Evolutionary conservation across 176 grass and related monocot species (phyloP).

Genomic region (Oryza brachyantha): DNA sequence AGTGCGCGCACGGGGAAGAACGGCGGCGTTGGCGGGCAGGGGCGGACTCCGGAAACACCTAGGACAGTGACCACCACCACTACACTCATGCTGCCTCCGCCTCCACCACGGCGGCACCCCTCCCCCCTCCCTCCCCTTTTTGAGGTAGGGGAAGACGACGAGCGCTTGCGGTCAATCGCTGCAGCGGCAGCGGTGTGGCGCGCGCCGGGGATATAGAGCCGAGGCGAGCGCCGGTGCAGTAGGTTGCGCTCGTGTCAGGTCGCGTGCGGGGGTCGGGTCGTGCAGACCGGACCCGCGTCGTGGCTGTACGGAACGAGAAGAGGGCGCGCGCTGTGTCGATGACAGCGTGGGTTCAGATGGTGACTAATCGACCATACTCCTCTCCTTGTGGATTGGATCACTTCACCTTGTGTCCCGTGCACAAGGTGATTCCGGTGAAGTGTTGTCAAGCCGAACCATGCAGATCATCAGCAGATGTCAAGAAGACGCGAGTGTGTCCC

Average conservation of each 20-base stretch:
- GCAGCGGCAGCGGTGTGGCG: constrained; percentile 21
- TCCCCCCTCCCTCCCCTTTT: constrained; percentile 30
- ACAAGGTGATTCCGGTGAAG: too few relatives aligned
- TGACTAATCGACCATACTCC: neutral
- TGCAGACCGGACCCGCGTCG: neutral
- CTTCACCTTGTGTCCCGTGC: neutral
- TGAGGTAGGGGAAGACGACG: constrained; percentile 41
- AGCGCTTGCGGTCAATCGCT: constrained; percentile 46
- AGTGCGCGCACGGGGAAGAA: neutral
- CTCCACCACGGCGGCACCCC: constrained; percentile 19
- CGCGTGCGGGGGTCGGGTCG: neutral
- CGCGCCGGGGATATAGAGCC: constrained; percentile 38
- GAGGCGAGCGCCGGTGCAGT: constrained; percentile 6
- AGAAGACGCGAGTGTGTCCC: too few relatives aligned
- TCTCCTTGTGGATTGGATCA: constrained; percentile 4
- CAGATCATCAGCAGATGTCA: neutral
- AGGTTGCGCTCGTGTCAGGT: constrained; percentile 31
- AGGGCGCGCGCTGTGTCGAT: neutral
- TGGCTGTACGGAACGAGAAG: neutral
- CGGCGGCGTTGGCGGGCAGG: neutral
- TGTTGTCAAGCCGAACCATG: neutral
- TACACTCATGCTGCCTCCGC: neutral
- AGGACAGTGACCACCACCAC: neutral
- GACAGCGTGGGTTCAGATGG: constrained; percentile 19
- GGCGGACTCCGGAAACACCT: constrained; percentile 23